phyloP scores from a whole-genome alignment of 108 stramenopile species.

The Cyclotella cryptica region DNA sequence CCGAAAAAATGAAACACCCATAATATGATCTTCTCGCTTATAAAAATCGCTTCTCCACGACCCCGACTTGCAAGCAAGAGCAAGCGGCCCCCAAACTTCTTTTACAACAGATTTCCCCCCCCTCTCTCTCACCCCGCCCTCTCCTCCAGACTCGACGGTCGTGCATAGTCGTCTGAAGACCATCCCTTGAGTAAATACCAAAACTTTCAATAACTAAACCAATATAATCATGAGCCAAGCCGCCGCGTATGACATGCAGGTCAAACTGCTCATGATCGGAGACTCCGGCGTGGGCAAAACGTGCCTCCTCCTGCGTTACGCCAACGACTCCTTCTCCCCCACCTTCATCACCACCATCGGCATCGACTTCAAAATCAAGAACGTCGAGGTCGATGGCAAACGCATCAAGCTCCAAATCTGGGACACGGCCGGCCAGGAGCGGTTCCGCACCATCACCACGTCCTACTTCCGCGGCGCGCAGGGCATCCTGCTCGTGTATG shows the following conservation, averaged over 20 bases:
- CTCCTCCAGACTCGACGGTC: background rate
- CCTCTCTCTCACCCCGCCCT: too few species aligned
- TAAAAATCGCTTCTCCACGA: too few species aligned
- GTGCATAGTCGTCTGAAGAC: too few species aligned
- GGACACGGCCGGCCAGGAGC: conserved; percentile 95
- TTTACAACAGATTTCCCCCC: too few species aligned
- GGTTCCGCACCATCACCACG: conserved; percentile 96
- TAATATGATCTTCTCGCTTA: too few species aligned
- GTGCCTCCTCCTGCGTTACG: conserved; percentile 98
- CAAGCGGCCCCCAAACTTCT: too few species aligned
- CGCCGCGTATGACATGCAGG: conserved; percentile 96
- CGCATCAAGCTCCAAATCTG: conserved; percentile 97
- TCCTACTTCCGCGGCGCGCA: conserved; percentile 97
- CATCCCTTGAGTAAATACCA: too few species aligned
- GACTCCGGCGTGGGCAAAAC: conserved; percentile 99
- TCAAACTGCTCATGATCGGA: conserved; percentile 99
- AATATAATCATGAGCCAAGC: conserved; percentile 47
- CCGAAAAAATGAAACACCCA: too few species aligned
- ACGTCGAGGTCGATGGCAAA: conserved; percentile 92
- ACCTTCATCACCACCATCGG: conserved; percentile 99
- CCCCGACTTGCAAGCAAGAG: too few species aligned
- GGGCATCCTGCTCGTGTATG: conserved; percentile 98
- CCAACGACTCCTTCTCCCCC: conserved; percentile 98
- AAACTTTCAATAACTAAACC: background rate
- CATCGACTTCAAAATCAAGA: conserved; percentile 98